Percentiles rank a stretch among this genome's conserved stretches.
Conservation (phyloP, 2,329 filamentous ascomycete genomes). For the Rhytidhysteron rufulum region DNA sequence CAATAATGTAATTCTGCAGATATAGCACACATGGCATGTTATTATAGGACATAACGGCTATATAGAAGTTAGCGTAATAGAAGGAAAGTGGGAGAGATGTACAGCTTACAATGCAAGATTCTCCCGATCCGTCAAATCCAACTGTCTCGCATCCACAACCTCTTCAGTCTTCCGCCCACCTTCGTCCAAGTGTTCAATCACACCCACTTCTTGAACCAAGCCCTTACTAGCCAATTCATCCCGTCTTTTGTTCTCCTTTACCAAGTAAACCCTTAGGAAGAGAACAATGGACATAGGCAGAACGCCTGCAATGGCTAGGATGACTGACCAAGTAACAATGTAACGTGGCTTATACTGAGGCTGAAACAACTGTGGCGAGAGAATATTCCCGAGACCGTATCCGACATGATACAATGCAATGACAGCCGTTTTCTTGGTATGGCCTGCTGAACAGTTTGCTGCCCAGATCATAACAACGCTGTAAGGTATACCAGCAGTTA, state of each 20-base stretch:
- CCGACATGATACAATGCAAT: conserved; percentile 40
- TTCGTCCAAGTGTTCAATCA: conserved; percentile 8
- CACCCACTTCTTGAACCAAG: conserved; percentile 6
- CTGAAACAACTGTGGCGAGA: conserved; percentile 37
- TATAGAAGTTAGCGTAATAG: no score
- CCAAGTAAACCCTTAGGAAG: conserved; percentile 39
- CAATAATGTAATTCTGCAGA: no score
- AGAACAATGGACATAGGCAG: conserved; percentile 40
- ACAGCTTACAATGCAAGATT: neutral
- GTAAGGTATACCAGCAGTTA: conserved; percentile 27
- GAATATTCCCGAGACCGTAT: conserved; percentile 33
- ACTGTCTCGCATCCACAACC: conserved; percentile 7
- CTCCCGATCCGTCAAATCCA: neutral
- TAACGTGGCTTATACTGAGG: conserved; percentile 20
- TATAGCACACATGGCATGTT: no score
- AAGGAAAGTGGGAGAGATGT: no score
- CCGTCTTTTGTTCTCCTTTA: conserved; percentile 38
- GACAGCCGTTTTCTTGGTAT: conserved; percentile 44
- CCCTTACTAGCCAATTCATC: conserved; percentile 18
- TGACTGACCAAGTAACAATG: conserved; percentile 26
- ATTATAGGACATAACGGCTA: no score
- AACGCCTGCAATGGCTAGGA: conserved; percentile 34
- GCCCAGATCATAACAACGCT: conserved; percentile 40
- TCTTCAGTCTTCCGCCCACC: conserved; percentile 18
- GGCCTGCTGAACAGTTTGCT: conserved; percentile 29